phyloP scores from a whole-genome alignment of 2,329 filamentous ascomycete species.

The Fusarium annulatum region DNA sequence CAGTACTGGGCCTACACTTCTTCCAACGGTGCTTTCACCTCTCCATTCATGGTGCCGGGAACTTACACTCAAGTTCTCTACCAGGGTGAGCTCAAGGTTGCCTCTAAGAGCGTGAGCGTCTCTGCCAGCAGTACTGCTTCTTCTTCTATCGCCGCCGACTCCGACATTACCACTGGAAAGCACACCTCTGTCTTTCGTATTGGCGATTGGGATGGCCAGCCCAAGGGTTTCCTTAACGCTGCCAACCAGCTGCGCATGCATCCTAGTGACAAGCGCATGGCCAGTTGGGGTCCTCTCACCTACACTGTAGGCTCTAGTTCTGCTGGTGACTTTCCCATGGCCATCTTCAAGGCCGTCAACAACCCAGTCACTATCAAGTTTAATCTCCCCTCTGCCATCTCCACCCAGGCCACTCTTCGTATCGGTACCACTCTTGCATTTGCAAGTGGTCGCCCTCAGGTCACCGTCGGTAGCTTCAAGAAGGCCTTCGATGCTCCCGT shows the following conservation, averaged over 20 bases:
- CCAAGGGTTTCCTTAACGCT: constrained; percentile 73
- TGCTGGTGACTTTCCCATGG: constrained; percentile 71
- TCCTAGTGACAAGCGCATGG: constrained; percentile 73
- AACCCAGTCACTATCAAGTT: constrained; percentile 70
- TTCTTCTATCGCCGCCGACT: constrained; percentile 61
- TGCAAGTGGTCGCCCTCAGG: constrained; percentile 67
- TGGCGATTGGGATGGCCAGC: constrained; percentile 73
- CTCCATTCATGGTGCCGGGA: constrained; percentile 73
- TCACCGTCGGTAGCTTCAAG: constrained; percentile 65
- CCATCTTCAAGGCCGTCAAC: constrained; percentile 70
- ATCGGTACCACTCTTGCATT: constrained; percentile 74
- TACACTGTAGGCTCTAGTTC: constrained; percentile 69
- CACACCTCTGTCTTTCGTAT: constrained; percentile 70
- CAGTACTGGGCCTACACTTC: constrained; percentile 74
- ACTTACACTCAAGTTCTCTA: constrained; percentile 77
- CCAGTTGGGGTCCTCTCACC: constrained; percentile 67
- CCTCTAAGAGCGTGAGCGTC: constrained; percentile 60
- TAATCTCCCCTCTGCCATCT: constrained; percentile 60
- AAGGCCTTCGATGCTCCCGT: constrained; percentile 62
- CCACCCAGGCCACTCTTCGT: constrained; percentile 66
- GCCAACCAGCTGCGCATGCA: constrained; percentile 76
- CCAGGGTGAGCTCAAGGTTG: constrained; percentile 67
- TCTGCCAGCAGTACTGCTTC: constrained; percentile 60
- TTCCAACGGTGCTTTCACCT: constrained; percentile 67
- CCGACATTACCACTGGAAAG: constrained; percentile 56